Evolutionary conservation across 2,329 filamentous ascomycete species (phyloP).

Genomic region (Aspergillus fischeri): DNA sequence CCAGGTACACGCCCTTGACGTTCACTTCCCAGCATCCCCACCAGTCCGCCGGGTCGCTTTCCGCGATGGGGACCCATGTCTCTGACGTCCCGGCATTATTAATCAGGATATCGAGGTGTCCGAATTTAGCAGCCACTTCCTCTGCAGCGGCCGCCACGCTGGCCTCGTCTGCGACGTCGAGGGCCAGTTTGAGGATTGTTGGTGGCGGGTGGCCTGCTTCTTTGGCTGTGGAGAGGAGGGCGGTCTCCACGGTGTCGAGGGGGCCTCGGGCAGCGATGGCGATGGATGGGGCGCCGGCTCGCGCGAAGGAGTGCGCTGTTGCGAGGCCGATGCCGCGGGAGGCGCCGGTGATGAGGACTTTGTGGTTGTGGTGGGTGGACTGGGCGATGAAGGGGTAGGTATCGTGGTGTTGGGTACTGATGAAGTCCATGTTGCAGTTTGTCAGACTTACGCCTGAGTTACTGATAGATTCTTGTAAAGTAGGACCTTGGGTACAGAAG

Average conservation of each 20-base stretch:
- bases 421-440: background rate
- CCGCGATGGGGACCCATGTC: slow-evolving; percentile 10
- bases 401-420: slow-evolving; percentile 21
- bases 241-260: background rate
- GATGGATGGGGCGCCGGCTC: slow-evolving; percentile 36
- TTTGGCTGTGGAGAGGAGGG: background rate
- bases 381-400: slow-evolving; percentile 31
- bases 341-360: slow-evolving; percentile 37
- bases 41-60: slow-evolving; percentile 15
- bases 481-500: background rate
- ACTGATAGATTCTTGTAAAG: background rate
- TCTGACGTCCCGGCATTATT: slow-evolving; percentile 32
- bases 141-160: slow-evolving; percentile 30
- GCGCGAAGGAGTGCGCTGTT: slow-evolving; percentile 30
- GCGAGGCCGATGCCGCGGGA: slow-evolving; percentile 33
- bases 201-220: slow-evolving; percentile 9
- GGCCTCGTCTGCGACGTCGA: slow-evolving; percentile 31
- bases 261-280: slow-evolving; percentile 23
- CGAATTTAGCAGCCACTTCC: slow-evolving; percentile 28
- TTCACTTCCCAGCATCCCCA: slow-evolving; percentile 22
- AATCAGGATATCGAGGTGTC: slow-evolving; percentile 32
- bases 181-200: slow-evolving; percentile 26
- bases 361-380: slow-evolving; percentile 23
- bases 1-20: slow-evolving; percentile 12
- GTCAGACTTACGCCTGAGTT: background rate